Evolutionary conservation across 1,284 basidiomycete species (phyloP).

Genomic region (Cerrena zonata): DNA sequence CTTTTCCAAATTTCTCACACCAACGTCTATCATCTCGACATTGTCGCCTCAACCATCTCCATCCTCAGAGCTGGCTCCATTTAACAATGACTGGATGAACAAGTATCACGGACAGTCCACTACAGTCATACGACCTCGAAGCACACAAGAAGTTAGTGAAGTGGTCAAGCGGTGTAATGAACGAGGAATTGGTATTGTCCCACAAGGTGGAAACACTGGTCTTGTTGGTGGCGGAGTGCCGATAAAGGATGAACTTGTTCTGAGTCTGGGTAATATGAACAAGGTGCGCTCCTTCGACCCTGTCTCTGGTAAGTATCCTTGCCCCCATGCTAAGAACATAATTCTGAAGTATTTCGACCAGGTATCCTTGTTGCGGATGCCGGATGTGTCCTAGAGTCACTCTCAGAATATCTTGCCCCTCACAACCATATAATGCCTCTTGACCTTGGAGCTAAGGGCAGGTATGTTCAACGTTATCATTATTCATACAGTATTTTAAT

Average conservation of each 20-base stretch:
- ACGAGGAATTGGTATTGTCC: slow-evolving; percentile 80
- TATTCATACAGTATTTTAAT: neutral
- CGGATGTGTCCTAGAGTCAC: slow-evolving; percentile 88
- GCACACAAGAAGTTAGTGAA: slow-evolving; percentile 81
- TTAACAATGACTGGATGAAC: slow-evolving; percentile 96
- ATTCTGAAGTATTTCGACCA: slow-evolving; percentile 21
- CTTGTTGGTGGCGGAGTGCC: slow-evolving; percentile 96
- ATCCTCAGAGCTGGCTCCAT: slow-evolving; percentile 69
- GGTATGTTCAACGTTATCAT: slow-evolving; percentile 38
- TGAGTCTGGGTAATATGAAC: slow-evolving; percentile 81
- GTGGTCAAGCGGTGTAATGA: slow-evolving; percentile 83
- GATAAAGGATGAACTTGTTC: slow-evolving; percentile 81
- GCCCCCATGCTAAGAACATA: slow-evolving; percentile 11
- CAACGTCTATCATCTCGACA: slow-evolving; percentile 60
- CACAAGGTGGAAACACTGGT: slow-evolving; percentile 98
- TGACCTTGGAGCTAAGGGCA: slow-evolving; percentile 97
- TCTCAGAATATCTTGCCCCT: slow-evolving; percentile 83
- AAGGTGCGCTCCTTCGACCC: slow-evolving; percentile 88
- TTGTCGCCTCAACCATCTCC: slow-evolving; percentile 43
- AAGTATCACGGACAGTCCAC: slow-evolving; percentile 84
- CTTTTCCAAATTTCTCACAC: slow-evolving; percentile 56
- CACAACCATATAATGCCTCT: slow-evolving; percentile 95
- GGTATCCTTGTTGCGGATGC: slow-evolving; percentile 79
- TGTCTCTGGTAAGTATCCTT: slow-evolving; percentile 63
- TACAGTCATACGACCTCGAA: slow-evolving; percentile 85